A percentile compares a stretch with the other conserved stretches of the same genome.
Conservation (phyloP, 331 rosid species). For the Quercus phellos region DNA sequence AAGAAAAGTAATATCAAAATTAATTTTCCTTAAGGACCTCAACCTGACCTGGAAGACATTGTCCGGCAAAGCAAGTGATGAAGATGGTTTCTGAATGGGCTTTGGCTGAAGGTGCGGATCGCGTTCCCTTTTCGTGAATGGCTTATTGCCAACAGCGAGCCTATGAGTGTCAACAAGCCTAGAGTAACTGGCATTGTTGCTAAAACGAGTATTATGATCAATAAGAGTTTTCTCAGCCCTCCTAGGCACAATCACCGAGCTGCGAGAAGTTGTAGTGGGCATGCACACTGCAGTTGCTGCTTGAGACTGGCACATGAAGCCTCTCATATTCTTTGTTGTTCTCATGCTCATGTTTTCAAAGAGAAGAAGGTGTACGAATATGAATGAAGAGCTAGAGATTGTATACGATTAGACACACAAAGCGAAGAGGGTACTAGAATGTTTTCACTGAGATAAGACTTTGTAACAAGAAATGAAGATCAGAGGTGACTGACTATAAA, state of each 20-base stretch:
- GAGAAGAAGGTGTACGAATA: not conserved
- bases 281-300: conserved; percentile 77
- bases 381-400: no score
- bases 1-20: not conserved
- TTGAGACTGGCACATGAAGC: conserved; percentile 75
- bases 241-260: conserved; percentile 48
- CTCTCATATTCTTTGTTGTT: conserved; percentile 40
- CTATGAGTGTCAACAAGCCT: conserved; percentile 48
- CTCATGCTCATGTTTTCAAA: conserved; percentile 28
- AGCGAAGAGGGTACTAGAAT: no score
- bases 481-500: conserved; percentile 21
- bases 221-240: conserved; percentile 29
- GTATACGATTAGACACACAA: no score
- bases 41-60: conserved; percentile 51
- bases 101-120: conserved; percentile 19
- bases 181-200: conserved; percentile 49
- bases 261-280: conserved; percentile 33
- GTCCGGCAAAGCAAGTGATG: conserved; percentile 9
- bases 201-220: conserved; percentile 30
- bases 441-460: no score
- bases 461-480: not conserved
- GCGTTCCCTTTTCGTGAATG: conserved; percentile 10
- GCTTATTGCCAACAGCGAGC: conserved; percentile 14
- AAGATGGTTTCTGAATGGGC: conserved; percentile 26
- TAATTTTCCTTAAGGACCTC: not conserved